Evolutionary conservation across 2,329 filamentous ascomycete genomes (phyloP).

Genomic region (Hypoxylon sp.): DNA sequence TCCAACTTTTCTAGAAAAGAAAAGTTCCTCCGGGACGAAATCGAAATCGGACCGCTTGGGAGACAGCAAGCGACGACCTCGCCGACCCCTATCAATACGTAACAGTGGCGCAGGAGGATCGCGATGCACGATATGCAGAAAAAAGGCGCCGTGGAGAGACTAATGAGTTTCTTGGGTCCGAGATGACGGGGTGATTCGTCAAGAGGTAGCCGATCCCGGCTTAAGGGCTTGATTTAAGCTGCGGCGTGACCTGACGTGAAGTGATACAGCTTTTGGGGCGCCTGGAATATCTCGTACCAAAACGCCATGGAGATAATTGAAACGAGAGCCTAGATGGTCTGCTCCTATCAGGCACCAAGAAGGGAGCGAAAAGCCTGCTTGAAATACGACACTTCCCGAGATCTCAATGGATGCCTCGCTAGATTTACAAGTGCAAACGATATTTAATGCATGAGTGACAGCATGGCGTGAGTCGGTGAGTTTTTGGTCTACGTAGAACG

Average conservation of each 20-base stretch:
- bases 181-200: conserved; percentile 14
- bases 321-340: background rate
- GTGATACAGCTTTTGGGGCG: conserved; percentile 28
- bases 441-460: conserved; percentile 19
- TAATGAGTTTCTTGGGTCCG: conserved; percentile 2
- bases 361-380: background rate
- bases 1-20: background rate
- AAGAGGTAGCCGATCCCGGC: conserved; percentile 10
- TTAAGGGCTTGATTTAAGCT: conserved; percentile 8
- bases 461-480: conserved; percentile 10
- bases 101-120: conserved; percentile 27
- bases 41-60: conserved; percentile 10
- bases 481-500: background rate
- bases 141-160: conserved; percentile 4
- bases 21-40: background rate
- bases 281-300: conserved; percentile 17
- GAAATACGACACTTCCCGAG: background rate
- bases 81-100: conserved; percentile 28
- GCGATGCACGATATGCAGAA: conserved; percentile 13
- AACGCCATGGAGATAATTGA: background rate
- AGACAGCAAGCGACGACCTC: conserved; percentile 13
- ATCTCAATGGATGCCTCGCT: background rate
- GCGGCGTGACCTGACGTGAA: conserved; percentile 18
- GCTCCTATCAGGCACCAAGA: background rate
- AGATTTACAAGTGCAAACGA: background rate